Conservation (phyloP, 2,329 filamentous ascomycete genomes). For the Ophiostoma fasciatum region DNA sequence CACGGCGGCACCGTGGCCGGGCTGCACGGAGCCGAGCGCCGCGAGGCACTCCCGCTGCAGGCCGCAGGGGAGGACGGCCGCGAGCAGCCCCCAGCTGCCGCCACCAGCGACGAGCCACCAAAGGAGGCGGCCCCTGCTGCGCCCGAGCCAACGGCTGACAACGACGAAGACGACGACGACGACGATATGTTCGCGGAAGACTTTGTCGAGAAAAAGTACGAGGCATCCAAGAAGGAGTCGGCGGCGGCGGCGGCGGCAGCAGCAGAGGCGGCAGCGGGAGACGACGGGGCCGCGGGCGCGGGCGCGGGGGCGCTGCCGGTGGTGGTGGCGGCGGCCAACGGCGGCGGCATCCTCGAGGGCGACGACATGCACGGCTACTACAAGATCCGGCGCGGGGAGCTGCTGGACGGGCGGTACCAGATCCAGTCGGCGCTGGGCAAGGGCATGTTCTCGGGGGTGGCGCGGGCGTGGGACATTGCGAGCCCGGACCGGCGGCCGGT, state of each 20-base stretch:
- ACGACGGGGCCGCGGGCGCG: constrained; percentile 7
- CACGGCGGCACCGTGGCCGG: constrained; percentile 33
- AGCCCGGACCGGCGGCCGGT: constrained; percentile 57
- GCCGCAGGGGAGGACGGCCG: constrained; percentile 15
- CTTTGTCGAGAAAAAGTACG: constrained; percentile 52
- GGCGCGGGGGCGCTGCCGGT: constrained; percentile 27
- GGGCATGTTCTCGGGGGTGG: constrained; percentile 96
- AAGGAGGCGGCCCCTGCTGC: background rate
- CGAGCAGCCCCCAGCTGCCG: constrained; percentile 17
- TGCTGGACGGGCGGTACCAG: constrained; percentile 79
- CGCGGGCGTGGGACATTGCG: constrained; percentile 65
- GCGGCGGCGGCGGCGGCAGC: constrained; percentile 15
- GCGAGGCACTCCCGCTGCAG: constrained; percentile 15
- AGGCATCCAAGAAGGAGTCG: constrained; percentile 28
- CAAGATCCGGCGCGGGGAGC: constrained; percentile 81
- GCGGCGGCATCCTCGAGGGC: constrained; percentile 71
- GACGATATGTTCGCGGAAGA: constrained; percentile 88
- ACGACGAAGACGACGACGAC: constrained; percentile 30
- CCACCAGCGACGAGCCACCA: constrained; percentile 6
- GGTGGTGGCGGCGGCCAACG: constrained; percentile 37
- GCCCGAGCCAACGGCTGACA: background rate
- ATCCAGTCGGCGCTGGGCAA: constrained; percentile 77
- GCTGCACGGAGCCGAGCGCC: constrained; percentile 28
- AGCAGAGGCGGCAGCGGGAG: constrained; percentile 20
- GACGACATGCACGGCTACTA: constrained; percentile 95